Base-by-base conservation (phyloP, 75 land plant species). In the Pinus tabuliformis region DNA sequence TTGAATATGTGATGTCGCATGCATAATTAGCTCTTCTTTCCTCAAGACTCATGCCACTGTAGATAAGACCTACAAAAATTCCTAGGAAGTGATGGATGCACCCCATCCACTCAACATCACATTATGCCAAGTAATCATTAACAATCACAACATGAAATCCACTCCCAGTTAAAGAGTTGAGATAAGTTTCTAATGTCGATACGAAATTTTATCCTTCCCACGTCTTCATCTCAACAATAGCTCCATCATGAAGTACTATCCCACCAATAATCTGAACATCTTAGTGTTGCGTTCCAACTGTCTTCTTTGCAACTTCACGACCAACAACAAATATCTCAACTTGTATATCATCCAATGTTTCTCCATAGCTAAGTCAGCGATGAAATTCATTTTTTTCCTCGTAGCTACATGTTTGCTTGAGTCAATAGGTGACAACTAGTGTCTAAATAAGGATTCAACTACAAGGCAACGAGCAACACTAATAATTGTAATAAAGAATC, bases 201-300 rank as follows among this genome's bases (percentile, higher is more conserved):
- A 97, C 99, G 58, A 97, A 82, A 22, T 98, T 97, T 81, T 97
- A 95, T 28, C 99, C 99, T 82, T 97, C 99, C 0, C 99, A 98
- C 3, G 99, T 97, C 83, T 95, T 95, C 99, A 97, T 97, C 80
- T 97, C 99, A 36, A 98, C 96, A 83, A 97, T 97, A 62, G 90
- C 93, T 20, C 99, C 99, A 82, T 97, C 94, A 81, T 97, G 99
- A 56, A 97, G 92, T 77, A 97, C 99, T 42, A 98, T 92, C 66
- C 99, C 99, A 70, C 99, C 99, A 83, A 97, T 92, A 62, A 97
- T 95, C 99, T 97, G 99, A 24, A 97, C 99, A 90, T 97, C 99
- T 85, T 95, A 97, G 78, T 97, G 99, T n/a, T 98, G 93, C 99
- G 95, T 97, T 33, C 98, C 95, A 76, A 97, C 90, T 71, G 85